Conservation (phyloP, 2,329 filamentous ascomycete species). For the Didymella sp. region DNA sequence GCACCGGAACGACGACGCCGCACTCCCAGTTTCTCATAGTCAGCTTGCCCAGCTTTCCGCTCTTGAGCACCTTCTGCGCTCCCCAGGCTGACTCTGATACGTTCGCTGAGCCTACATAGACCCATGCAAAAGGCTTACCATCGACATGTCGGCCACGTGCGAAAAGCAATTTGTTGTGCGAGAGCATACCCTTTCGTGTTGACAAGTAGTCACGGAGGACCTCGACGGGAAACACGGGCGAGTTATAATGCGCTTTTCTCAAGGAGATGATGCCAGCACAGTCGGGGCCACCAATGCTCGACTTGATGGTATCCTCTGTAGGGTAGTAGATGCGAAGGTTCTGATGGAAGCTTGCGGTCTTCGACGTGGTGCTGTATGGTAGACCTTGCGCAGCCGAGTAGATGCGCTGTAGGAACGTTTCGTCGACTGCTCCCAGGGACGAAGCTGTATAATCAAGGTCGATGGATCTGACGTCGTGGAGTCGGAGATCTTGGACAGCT, state of each 20-base stretch:
- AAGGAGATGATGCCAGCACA: constrained; percentile 84
- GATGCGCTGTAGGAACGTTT: constrained; percentile 67
- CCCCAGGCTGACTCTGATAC: constrained; percentile 95
- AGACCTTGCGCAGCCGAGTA: constrained; percentile 63
- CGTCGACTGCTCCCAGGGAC: constrained; percentile 79
- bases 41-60: constrained; percentile 73
- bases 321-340: constrained; percentile 46
- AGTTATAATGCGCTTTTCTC: constrained; percentile 73
- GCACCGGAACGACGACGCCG: constrained; percentile 77
- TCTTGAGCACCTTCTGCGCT: constrained; percentile 72
- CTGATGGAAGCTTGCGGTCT: constrained; percentile 19
- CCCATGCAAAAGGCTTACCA: constrained; percentile 66
- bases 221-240: constrained; percentile 71
- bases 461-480: constrained; percentile 55
- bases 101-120: constrained; percentile 90
- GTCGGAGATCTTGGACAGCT: constrained; percentile 58
- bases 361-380: constrained; percentile 7
- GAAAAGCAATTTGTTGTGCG: constrained; percentile 79
- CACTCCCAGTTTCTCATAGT: constrained; percentile 91
- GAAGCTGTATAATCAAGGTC: constrained; percentile 80
- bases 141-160: constrained; percentile 43
- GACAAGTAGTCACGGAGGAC: constrained; percentile 80
- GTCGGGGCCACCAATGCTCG: constrained; percentile 67
- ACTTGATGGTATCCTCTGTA: constrained; percentile 55
- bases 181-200: constrained; percentile 72